Base-by-base conservation (phyloP, 495 filamentous ascomycete species). In the Niebla homalea region DNA sequence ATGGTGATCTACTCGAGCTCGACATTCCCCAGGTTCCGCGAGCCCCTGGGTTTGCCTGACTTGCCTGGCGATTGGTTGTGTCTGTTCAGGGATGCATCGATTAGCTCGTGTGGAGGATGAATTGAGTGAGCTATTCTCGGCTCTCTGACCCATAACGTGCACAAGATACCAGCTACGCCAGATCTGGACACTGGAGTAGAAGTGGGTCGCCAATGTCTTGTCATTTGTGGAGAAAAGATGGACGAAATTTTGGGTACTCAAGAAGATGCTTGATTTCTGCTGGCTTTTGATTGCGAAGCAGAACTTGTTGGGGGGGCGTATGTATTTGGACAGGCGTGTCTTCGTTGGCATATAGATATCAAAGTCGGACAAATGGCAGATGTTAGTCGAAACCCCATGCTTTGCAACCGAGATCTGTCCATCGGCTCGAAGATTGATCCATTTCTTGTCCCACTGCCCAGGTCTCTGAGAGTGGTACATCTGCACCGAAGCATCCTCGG, bases 241-340 rank as follows among this genome's bases (percentile, higher is more conserved):
- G 11, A 93, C 81, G 62, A 85, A 98, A 50, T 89, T 88, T 21
- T 85, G 78, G 0, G 81, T 84, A 32, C 80, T 81, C 35, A 85
- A 60, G 58, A 97, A 98, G 60, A 94, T 80, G 32, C 74, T 82
- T 5, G 83, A 81, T 57, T 93, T 95, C 60, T 97, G 83, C 64
- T 95, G 92, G 53, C 87, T 93, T 62, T 94, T 96, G 56, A 98
- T 74, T 3, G 87, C 89, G 59, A 83, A 89, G 63, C 87, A 94
- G 48, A 81, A 70, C 58, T 80, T 82, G 57, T 87, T 89, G 0
- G 86, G 86, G 1, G 84, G 81, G 54, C 77, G 84, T 49, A 89
- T 66, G 19, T 65, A 70, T 49, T 79, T 75, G 20, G 77, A 75
- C 46, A 77, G 65, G 36, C 85, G 77, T 8, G 76, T 72, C 43